These are phyloP conservation scores for Corynespora cassiicola DNA, from an alignment of 2,329 filamentous ascomycete genomes.

Conservation along the genomic window DNA sequence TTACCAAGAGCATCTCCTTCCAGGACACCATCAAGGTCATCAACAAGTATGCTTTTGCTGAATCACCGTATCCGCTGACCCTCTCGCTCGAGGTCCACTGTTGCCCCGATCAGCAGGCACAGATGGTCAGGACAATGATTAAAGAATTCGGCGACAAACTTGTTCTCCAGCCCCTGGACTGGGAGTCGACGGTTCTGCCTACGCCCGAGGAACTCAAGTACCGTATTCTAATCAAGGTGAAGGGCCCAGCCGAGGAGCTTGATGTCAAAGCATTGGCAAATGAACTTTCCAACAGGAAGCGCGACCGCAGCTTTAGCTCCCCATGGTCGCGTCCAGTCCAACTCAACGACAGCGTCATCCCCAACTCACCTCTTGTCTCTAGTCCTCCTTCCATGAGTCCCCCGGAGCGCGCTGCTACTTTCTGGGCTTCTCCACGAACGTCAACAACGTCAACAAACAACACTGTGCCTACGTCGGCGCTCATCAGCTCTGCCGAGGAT, in stretches of 20 bases:
- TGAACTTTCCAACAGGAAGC: slow-evolving; percentile 45
- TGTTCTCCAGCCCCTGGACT: slow-evolving; percentile 75
- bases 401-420: slow-evolving; percentile 53
- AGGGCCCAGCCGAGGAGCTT: slow-evolving; percentile 70
- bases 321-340: slow-evolving; percentile 71
- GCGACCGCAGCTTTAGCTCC: slow-evolving; percentile 76
- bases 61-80: slow-evolving; percentile 87
- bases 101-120: slow-evolving; percentile 78
- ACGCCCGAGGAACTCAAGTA: slow-evolving; percentile 85
- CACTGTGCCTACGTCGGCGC: slow-evolving; percentile 61
- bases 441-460: slow-evolving; percentile 63
- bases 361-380: slow-evolving; percentile 56
- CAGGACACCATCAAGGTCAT: slow-evolving; percentile 91
- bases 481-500: slow-evolving; percentile 72
- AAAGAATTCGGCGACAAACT: slow-evolving; percentile 82
- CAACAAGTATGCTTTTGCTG: slow-evolving; percentile 90
- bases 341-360: slow-evolving; percentile 63
- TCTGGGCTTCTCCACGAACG: slow-evolving; percentile 59
- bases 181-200: slow-evolving; percentile 73
- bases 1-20: slow-evolving; percentile 89
- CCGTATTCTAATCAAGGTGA: slow-evolving; percentile 92
- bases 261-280: slow-evolving; percentile 40
- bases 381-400: slow-evolving; percentile 61
- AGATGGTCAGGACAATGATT: slow-evolving; percentile 90
- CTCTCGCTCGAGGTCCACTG: slow-evolving; percentile 97